phyloP scores from a whole-genome alignment of 2,329 filamentous ascomycete species.

The Didymella sp. region DNA sequence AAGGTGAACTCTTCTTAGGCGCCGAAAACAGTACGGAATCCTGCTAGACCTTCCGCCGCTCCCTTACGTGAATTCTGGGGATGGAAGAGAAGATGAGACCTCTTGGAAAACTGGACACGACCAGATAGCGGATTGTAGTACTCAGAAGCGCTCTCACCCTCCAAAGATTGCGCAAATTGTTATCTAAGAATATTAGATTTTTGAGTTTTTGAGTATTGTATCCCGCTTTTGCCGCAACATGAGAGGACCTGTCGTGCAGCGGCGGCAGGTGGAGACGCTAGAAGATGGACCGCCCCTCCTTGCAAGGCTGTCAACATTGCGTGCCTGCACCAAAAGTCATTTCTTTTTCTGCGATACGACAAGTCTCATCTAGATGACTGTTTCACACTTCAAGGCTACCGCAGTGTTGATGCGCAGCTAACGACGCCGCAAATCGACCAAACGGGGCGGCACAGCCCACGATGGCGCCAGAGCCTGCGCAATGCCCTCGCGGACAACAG shows the following conservation, averaged over 20 bases:
- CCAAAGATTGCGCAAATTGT: no score
- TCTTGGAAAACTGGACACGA: no score
- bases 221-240: no score
- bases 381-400: slow-evolving; percentile 1
- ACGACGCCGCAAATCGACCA: background rate
- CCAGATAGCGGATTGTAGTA: no score
- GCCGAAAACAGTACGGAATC: no score
- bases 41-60: no score
- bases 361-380: background rate
- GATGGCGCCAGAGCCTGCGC: slow-evolving; percentile 10
- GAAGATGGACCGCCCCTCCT: background rate
- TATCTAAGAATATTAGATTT: no score
- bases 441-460: slow-evolving; percentile 7
- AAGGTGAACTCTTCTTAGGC: no score
- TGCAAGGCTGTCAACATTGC: slow-evolving; percentile 4
- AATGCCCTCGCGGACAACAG: slow-evolving; percentile 3
- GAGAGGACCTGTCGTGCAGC: background rate
- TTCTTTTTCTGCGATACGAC: background rate
- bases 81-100: no score
- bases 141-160: no score
- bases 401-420: slow-evolving; percentile 1
- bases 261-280: background rate
- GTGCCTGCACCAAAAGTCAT: background rate
- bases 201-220: no score
- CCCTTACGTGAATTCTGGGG: no score